Conservation (phyloP, 1,284 basidiomycete genomes). For the Hemileccinum hortonii region DNA sequence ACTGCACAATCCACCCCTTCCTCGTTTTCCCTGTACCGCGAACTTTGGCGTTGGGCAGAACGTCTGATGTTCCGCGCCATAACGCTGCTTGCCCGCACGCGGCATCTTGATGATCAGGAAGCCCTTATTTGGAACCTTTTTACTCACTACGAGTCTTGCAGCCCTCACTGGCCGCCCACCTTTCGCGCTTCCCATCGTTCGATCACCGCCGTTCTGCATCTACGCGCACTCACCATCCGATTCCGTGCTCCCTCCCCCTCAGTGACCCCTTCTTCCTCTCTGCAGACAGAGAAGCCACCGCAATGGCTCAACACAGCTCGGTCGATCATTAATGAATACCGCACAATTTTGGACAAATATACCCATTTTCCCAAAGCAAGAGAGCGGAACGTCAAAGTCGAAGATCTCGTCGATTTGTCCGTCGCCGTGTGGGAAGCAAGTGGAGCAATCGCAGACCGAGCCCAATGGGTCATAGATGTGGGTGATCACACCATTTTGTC, state of each 20-base stretch:
- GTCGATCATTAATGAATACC: conserved; percentile 67
- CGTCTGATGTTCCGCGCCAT: conserved; percentile 68
- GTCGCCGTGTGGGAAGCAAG: conserved; percentile 80
- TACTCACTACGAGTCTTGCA: conserved; percentile 60
- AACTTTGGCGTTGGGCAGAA: conserved; percentile 80
- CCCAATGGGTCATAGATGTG: conserved; percentile 74
- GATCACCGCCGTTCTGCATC: conserved; percentile 64
- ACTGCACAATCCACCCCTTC: conserved; percentile 38
- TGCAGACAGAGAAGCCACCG: conserved; percentile 36
- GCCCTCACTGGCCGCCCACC: conserved; percentile 67
- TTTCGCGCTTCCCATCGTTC: conserved; percentile 76
- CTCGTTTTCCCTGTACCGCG: conserved; percentile 62
- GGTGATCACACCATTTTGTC: conserved; percentile 29
- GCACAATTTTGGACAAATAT: conserved; percentile 60
- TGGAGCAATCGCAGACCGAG: conserved; percentile 57
- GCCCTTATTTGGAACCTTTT: conserved; percentile 59
- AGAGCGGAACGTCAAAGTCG: conserved; percentile 75
- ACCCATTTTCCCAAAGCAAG: conserved; percentile 86
- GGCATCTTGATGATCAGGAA: conserved; percentile 38
- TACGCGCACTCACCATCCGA: conserved; percentile 66
- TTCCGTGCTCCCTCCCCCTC: conserved; percentile 34
- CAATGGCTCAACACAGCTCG: conserved; percentile 67
- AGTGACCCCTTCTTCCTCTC: conserved; percentile 10
- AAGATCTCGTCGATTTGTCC: conserved; percentile 81
- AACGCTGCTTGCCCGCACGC: conserved; percentile 52